These are phyloP conservation scores for Murraya paniculata DNA, from an alignment of 345 rosid species.

Conservation along the genomic window DNA sequence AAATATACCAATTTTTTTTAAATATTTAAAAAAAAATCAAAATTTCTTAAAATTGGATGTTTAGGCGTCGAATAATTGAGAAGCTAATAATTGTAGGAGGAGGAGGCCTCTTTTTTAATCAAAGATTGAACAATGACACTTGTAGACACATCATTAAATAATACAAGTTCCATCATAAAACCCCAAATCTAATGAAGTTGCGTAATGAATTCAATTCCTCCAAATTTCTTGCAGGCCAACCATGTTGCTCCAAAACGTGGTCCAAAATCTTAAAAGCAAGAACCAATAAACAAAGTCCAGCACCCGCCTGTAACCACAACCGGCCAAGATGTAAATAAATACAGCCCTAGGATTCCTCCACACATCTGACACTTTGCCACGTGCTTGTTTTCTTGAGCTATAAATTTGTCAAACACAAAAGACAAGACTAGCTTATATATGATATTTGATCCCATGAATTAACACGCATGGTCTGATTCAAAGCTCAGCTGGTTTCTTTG, in stretches of 20 bases:
- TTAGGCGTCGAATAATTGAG: too few species aligned
- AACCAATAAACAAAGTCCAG: neutral
- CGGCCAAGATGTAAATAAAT: neutral
- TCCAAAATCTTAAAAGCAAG: neutral
- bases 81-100: too few species aligned
- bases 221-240: neutral
- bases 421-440: neutral
- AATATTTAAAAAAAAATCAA: too few species aligned
- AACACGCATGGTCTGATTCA: conserved; percentile 2
- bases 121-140: too few species aligned
- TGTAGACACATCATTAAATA: neutral
- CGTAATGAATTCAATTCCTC: neutral
- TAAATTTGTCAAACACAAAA: neutral
- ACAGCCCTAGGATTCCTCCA: neutral
- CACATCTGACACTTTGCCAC: neutral
- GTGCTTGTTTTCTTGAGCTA: neutral
- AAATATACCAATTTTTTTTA: too few species aligned
- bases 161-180: neutral
- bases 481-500: neutral
- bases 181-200: neutral
- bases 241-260: neutral
- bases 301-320: neutral
- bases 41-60: too few species aligned
- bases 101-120: too few species aligned
- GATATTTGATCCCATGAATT: neutral